Evolutionary conservation across 2,329 filamentous ascomycete genomes (phyloP), one percentile per base, ranked within the genome.

Genomic region (Aspergillus hortae): DNA sequence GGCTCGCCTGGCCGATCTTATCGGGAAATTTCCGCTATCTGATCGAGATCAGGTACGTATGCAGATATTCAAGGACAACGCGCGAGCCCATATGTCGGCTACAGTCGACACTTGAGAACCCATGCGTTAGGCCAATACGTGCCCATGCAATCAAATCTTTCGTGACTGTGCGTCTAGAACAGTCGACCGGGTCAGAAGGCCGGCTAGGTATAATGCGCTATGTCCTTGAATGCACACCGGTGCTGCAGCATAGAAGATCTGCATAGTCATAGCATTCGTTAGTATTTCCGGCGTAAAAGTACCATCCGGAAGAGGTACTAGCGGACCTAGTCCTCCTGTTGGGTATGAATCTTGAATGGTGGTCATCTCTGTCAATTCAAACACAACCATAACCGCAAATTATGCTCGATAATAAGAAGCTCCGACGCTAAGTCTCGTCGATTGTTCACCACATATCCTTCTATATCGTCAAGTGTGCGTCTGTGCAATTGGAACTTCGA

Each of bases 401-500:
- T 11, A 30, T 30, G 27, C 10, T 30, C 27, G 1, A 30, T 11
- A 11, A 30, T 11, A 30, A 30, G 27, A 30, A 30, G 27, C 27
- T 23, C 27, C 27, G 7, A 1, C 10, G 6, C 3, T 4, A 30
- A 30, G 27, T 30, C 27, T 30, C 27, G 10, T 30, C 6, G 10
- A 2, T 30, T 30, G 7, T 30, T 7, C 27, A 30, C 27, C 27
- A 30, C 27, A 30, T 30, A 30, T 30, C 27, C 10, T 1, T 30
- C 23, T 23, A 23, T 23, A 23, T 30, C 27, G 11, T 23, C 40
- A 59, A 46, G 56, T 44, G 52, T 59, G 58, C 36, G 56, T 23
- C 35, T 63, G 56, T 19, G 63, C 59, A 42, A 70, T 62, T 38
- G 66, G 57, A 44, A 67, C 64, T 5, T 65, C 64, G 41, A 70